Percentiles rank a stretch among this genome's conserved stretches.
Conservation (phyloP, 768 basidiomycete species). For the Lyophyllum decastes region DNA sequence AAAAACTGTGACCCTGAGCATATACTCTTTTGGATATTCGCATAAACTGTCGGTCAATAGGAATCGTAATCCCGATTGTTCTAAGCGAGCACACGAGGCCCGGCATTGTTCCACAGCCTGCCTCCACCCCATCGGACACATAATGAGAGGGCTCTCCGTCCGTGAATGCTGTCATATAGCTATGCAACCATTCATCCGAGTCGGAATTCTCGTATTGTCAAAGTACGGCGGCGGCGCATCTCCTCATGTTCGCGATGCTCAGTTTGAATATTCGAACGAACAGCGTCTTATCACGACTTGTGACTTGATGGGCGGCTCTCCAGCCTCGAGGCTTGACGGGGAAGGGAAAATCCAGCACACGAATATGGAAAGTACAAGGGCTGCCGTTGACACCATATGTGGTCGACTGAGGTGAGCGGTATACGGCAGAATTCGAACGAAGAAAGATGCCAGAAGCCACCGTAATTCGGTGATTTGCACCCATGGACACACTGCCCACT, state of each 20-base stretch:
- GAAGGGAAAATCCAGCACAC: constrained; percentile 1
- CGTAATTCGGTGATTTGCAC: constrained; percentile 8
- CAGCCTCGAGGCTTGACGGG: constrained; percentile 13
- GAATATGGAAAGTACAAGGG: constrained; percentile 20
- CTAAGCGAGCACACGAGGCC: constrained; percentile 20
- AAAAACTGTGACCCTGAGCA: constrained; percentile 21
- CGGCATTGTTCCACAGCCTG: constrained; percentile 3
- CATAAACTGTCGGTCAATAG: constrained; percentile 20
- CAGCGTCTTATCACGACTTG: constrained; percentile 3
- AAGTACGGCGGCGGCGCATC: not conserved
- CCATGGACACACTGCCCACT: not conserved
- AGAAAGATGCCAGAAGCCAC: constrained; percentile 2
- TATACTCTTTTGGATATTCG: constrained; percentile 20
- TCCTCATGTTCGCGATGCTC: not conserved
- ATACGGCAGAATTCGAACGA: not conserved
- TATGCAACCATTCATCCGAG: too few relatives aligned
- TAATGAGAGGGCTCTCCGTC: not conserved
- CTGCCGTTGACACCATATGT: not conserved
- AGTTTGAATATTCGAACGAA: not conserved
- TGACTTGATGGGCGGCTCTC: constrained; percentile 8
- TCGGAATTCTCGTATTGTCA: not conserved
- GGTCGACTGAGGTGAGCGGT: not conserved
- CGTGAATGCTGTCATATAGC: not conserved
- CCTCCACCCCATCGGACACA: not conserved
- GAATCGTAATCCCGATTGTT: constrained; percentile 16